These are phyloP conservation scores for Noccaea caerulescens DNA, from an alignment of 345 rosid genomes.

Conservation along the genomic window DNA sequence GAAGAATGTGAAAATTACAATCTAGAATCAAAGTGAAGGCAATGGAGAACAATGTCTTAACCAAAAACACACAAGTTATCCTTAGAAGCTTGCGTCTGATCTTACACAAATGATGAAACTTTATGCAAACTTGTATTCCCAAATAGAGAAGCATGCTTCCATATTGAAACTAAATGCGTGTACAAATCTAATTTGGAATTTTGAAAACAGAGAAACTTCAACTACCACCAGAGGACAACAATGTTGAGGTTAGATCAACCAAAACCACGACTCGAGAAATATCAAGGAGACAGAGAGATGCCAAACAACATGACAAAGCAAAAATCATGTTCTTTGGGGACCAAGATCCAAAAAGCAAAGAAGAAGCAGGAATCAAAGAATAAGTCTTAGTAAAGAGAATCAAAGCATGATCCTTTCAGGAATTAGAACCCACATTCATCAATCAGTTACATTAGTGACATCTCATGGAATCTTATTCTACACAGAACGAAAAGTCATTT, in stretches of 20 bases:
- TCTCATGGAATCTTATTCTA: slow-evolving; percentile 40
- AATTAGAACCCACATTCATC: slow-evolving; percentile 31
- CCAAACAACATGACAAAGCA: slow-evolving; percentile 27
- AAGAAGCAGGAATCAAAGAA: slow-evolving; percentile 17
- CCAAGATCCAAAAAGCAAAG: slow-evolving; percentile 28
- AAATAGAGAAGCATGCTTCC: slow-evolving; percentile 3
- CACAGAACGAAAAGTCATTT: slow-evolving; percentile 21
- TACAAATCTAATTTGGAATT: background rate
- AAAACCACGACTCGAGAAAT: slow-evolving; percentile 4
- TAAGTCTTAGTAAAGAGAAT: slow-evolving; percentile 25
- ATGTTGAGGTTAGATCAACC: slow-evolving; percentile 25
- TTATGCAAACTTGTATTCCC: slow-evolving; percentile 17
- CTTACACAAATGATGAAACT: slow-evolving; percentile 14
- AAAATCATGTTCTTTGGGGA: slow-evolving; percentile 4
- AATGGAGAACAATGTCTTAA: slow-evolving; percentile 19
- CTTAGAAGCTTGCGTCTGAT: slow-evolving; percentile 7
- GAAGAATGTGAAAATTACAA: background rate
- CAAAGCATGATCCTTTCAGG: slow-evolving; percentile 31
- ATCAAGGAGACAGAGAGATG: slow-evolving; percentile 13
- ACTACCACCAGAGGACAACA: slow-evolving; percentile 26
- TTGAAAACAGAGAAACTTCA: slow-evolving; percentile 15
- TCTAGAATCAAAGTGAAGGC: background rate
- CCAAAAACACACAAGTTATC: slow-evolving; percentile 15
- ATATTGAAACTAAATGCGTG: slow-evolving; percentile 8
- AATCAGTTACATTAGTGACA: slow-evolving; percentile 30